A percentile compares a stretch with the other conserved stretches of the same genome.
Conservation (phyloP, 371 early-diverging fungal genomes). For the Funneliformis caledonium region DNA sequence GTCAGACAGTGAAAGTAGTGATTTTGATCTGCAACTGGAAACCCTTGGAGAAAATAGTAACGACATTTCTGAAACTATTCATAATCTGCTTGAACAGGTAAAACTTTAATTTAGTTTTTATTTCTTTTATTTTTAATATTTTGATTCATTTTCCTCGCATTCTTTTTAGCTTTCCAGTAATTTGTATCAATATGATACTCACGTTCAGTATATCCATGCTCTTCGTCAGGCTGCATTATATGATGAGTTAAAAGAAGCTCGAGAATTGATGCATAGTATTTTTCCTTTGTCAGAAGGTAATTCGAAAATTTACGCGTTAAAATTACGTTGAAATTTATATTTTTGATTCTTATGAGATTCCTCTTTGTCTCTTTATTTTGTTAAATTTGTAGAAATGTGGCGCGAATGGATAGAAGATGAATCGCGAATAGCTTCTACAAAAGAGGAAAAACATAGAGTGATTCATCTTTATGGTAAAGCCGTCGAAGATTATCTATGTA, state of each 20-base stretch:
- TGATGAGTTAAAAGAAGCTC: constrained; percentile 19
- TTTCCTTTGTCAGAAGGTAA: constrained; percentile 28
- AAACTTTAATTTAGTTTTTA: neutral
- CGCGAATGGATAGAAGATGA: constrained; percentile 29
- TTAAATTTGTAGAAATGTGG: constrained; percentile 8
- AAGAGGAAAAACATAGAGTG: constrained; percentile 13
- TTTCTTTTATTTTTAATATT: too few relatives aligned
- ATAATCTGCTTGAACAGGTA: too few relatives aligned
- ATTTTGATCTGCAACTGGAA: too few relatives aligned
- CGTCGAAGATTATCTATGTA: constrained; percentile 34
- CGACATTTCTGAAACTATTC: too few relatives aligned
- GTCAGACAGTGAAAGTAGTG: too few relatives aligned
- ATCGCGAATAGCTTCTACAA: constrained; percentile 2
- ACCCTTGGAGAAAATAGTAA: too few relatives aligned
- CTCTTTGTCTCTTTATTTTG: neutral
- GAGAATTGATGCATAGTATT: constrained; percentile 25
- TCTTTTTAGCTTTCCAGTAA: constrained; percentile 9
- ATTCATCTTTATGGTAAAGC: constrained; percentile 5
- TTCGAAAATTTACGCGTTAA: neutral
- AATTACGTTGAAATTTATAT: neutral
- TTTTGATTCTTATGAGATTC: neutral
- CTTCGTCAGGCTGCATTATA: neutral
- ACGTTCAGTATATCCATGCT: constrained; percentile 18
- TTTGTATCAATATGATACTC: neutral
- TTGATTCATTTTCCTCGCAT: neutral